These are phyloP conservation scores for Cytospora mali DNA, from an alignment of 2,329 filamentous ascomycete genomes.

Conservation along the genomic window DNA sequence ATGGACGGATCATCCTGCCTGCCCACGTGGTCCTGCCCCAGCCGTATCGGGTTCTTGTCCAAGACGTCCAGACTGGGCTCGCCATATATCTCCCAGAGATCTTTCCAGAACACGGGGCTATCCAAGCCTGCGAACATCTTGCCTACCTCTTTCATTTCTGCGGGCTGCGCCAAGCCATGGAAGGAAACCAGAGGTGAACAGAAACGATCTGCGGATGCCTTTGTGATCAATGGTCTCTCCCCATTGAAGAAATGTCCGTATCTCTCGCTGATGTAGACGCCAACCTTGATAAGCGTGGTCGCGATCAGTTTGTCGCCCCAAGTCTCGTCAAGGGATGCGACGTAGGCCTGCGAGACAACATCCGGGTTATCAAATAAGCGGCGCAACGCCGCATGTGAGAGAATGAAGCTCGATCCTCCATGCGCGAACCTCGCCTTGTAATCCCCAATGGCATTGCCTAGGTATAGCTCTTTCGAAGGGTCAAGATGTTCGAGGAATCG, in stretches of 20 bases:
- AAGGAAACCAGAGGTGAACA: slow-evolving; percentile 59
- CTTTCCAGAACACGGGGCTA: slow-evolving; percentile 51
- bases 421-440: slow-evolving; percentile 59
- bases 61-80: slow-evolving; percentile 44
- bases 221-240: slow-evolving; percentile 52
- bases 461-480: slow-evolving; percentile 49
- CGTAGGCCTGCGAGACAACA: slow-evolving; percentile 47
- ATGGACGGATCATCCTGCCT: slow-evolving; percentile 47
- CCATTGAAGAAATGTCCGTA: slow-evolving; percentile 60
- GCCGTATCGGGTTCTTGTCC: slow-evolving; percentile 40
- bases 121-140: slow-evolving; percentile 42
- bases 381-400: slow-evolving; percentile 55
- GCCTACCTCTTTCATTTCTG: slow-evolving; percentile 50
- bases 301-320: slow-evolving; percentile 59
- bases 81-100: slow-evolving; percentile 54
- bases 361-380: slow-evolving; percentile 47
- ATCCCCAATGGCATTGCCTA: slow-evolving; percentile 61
- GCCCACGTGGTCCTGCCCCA: slow-evolving; percentile 54
- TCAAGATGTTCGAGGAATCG: slow-evolving; percentile 54
- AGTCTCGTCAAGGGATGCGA: slow-evolving; percentile 52
- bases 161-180: slow-evolving; percentile 50
- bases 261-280: slow-evolving; percentile 57
- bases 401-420: slow-evolving; percentile 56
- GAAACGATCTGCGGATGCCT: slow-evolving; percentile 52
- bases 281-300: slow-evolving; percentile 54